Evolutionary conservation across 78 protist species (phyloP), one percentile per base, ranked within the genome.

Genomic region (Acrasis kona): DNA sequence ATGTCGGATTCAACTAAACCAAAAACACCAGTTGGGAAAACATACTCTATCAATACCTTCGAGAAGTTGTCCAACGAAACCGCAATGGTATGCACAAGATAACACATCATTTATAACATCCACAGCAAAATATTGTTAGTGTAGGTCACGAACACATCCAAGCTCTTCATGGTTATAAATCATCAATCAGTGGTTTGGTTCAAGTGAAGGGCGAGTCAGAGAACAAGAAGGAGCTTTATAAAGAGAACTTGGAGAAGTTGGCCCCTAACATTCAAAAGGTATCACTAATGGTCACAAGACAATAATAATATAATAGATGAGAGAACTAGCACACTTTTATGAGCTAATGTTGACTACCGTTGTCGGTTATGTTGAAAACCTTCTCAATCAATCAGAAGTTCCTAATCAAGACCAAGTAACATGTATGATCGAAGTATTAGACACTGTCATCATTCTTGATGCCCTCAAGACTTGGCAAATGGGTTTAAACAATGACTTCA

Each of bases 281-380:
- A 50, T n/a, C 34, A n/a, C 19, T 50, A n/a, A 50, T n/a, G 19
- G 19, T n/a, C 19, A 50, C 19, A 50, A 50, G 19, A n/a, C 19
- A 50, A 50, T 50, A n/a, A 50, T n/a, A 50, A 50, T n/a, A 50
- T n/a, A 50, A 50, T n/a, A 50, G 61, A 50, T 50, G 61, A 50
- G 61, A 50, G 61, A 50, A n/a, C 19, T 50, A n/a, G 19, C 19
- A 19, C 19, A 19, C n/a, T n/a, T n/a, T n/a, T n/a, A n/a, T n/a
- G n/a, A n/a, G n/a, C n/a, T n/a, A n/a, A n/a, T n/a, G n/a, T n/a
- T n/a, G n/a, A n/a, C n/a, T n/a, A n/a, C n/a, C n/a, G n/a, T n/a
- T n/a, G n/a, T n/a, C n/a, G n/a, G n/a, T n/a, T n/a, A n/a, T n/a
- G n/a, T n/a, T n/a, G n/a, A n/a, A n/a, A n/a, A n/a, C n/a, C n/a